Conservation (phyloP, 1,284 basidiomycete species). For the Malassezia japonica region DNA sequence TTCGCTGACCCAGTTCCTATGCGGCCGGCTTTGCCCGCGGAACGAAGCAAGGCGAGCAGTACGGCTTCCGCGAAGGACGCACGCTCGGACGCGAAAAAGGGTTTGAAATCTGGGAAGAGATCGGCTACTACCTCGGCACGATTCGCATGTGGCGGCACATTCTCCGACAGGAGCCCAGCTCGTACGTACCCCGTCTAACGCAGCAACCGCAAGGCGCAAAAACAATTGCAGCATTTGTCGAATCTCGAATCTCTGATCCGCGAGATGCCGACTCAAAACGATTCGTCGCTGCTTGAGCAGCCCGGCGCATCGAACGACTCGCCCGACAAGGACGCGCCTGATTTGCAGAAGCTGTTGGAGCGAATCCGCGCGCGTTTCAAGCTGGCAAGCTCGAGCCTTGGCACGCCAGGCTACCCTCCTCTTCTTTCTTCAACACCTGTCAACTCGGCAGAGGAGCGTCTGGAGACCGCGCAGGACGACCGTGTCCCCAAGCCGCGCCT, state of each 20-base stretch:
- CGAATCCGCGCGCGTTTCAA: conserved; percentile 81
- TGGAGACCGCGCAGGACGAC: no score
- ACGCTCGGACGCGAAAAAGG: conserved; percentile 80
- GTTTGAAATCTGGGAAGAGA: conserved; percentile 91
- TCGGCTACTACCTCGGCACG: conserved; percentile 82
- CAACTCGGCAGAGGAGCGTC: no score
- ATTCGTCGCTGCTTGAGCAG: conserved; percentile 44
- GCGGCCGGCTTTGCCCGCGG: conserved; percentile 67
- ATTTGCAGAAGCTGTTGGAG: conserved; percentile 66
- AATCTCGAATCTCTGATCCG: conserved; percentile 59
- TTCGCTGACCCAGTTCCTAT: conserved; percentile 59
- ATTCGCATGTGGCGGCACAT: conserved; percentile 58
- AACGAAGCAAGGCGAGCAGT: conserved; percentile 70
- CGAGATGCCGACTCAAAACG: conserved; percentile 59
- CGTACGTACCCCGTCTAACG: background rate
- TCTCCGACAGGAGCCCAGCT: background rate
- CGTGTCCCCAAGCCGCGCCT: background rate
- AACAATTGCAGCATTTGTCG: conserved; percentile 57
- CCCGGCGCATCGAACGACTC: conserved; percentile 40
- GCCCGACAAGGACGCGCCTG: conserved; percentile 30
- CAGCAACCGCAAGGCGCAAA: conserved; percentile 46
- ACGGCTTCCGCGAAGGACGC: conserved; percentile 85
- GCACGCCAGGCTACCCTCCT: conserved; percentile 55
- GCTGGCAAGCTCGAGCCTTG: conserved; percentile 71
- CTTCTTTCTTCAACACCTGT: no score